phyloP scores from a whole-genome alignment of 345 rosid species.

The Arabis alpina region DNA sequence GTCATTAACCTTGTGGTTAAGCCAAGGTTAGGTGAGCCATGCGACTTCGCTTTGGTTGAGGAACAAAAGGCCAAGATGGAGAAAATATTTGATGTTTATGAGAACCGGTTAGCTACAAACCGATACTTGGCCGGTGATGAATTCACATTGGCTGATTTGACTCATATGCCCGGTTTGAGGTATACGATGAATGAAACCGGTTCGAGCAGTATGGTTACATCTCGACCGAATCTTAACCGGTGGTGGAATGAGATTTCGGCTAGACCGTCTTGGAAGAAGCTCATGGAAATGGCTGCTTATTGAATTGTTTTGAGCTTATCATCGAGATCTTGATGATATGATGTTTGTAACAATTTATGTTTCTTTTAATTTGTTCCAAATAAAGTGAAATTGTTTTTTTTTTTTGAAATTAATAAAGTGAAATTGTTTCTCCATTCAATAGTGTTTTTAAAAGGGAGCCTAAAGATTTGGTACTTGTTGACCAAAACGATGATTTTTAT shows the following conservation, averaged over 20 bases:
- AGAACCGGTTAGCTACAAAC: conserved; percentile 56
- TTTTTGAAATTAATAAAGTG: too few species aligned
- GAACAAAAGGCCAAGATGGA: conserved; percentile 55
- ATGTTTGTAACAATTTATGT: too few species aligned
- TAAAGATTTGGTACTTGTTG: too few species aligned
- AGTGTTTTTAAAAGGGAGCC: too few species aligned
- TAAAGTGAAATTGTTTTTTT: too few species aligned
- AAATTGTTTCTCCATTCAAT: too few species aligned
- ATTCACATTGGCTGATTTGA: conserved; percentile 77
- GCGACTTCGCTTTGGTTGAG: conserved; percentile 53
- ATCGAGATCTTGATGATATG: too few species aligned
- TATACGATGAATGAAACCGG: conserved; percentile 54
- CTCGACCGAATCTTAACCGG: conserved; percentile 54
- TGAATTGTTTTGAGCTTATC: background rate
- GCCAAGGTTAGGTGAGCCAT: conserved; percentile 56
- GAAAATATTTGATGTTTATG: conserved; percentile 69
- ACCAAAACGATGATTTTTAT: too few species aligned
- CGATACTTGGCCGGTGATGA: conserved; percentile 65
- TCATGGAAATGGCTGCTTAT: conserved; percentile 51
- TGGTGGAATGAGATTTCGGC: conserved; percentile 77
- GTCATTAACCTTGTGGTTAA: conserved; percentile 58
- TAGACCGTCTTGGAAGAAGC: conserved; percentile 78
- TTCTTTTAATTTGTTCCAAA: too few species aligned
- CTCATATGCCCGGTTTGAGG: conserved; percentile 64
- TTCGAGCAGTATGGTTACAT: conserved; percentile 52